Evolutionary conservation across 2,329 filamentous ascomycete species (phyloP), one percentile per base, ranked within the genome.

Genomic region (Coniella lustricola): DNA sequence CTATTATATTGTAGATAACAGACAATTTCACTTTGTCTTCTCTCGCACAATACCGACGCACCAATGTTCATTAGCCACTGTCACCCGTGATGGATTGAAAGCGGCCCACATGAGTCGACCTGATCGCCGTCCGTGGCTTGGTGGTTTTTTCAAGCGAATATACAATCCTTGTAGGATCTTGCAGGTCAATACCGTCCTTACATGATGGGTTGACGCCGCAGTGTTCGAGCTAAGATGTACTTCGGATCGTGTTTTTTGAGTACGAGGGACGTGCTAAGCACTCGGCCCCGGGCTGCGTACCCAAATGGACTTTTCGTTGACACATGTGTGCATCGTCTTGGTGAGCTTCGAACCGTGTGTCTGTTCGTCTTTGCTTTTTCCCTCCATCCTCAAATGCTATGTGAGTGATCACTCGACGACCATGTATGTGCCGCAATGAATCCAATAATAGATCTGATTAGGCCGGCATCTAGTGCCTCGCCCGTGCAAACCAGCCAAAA

Each of bases 81-180:
- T 50, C 43, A 41, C 48, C 22, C 50, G 38, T 53, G 51, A 53
- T 36, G 31, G 31, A 50, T 53, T 35, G 50, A 36, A 35, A 21
- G 29, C 16, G 44, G 29, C 38, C 40, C 43, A 37, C 44, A 35
- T 44, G 32, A 38, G 29, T 32, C 43, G 37, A 38, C 21, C 17
- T 41, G 50, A 50, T 44, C 47, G 40, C 31, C 50, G 35, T 35
- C 25, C 37, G 16, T 49, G 37, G 43, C 45, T 49, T 53, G 48
- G 39, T 32, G 40, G 38, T 42, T 22, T 17, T 34, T 37, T 39
- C 44, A 40, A 46, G n/a, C 20, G 29, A 25, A 20, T 20, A 17
- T 18, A 32, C 42, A 35, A 53, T 48, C 48, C 51, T 49, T 50
- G 51, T 36, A 20, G 22, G 18, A 44, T 17, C 44, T 44, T 38